Percentiles rank a stretch among this genome's conserved stretches.
Evolutionary conservation across 257 asterid genomes (phyloP).

Genomic region (Lycium barbarum): DNA sequence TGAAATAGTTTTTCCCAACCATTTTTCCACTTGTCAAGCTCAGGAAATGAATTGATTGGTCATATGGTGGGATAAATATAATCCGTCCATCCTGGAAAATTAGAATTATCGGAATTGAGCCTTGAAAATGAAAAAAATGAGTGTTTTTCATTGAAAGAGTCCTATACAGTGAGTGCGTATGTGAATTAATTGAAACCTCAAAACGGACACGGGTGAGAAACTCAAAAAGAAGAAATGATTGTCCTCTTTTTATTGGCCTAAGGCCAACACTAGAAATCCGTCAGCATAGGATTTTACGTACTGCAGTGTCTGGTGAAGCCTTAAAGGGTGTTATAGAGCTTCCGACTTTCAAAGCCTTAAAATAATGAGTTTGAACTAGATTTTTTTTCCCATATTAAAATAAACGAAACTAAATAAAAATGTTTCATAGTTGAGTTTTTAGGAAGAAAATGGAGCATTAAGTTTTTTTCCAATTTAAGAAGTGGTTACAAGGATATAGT

Average conservation of each 20-base stretch:
- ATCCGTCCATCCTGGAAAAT: neutral
- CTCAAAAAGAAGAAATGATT: no score
- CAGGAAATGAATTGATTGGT: no score
- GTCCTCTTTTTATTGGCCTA: neutral
- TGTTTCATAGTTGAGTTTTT: no score
- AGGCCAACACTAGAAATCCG: neutral
- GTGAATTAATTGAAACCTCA: no score
- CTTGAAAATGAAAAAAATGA: neutral
- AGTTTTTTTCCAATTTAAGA: neutral
- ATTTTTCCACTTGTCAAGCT: neutral
- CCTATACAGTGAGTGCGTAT: no score
- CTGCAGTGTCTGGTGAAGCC: neutral
- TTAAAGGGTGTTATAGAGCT: neutral
- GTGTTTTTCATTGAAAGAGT: no score
- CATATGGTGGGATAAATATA: neutral
- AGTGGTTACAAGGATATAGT: neutral
- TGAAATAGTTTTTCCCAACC: neutral
- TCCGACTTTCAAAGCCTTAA: neutral
- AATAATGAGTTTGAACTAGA: neutral
- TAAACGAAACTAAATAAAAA: neutral
- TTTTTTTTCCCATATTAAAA: neutral
- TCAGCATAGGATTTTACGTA: neutral
- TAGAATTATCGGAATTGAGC: neutral
- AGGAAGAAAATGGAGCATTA: neutral
- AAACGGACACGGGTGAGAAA: neutral